phyloP scores from a whole-genome alignment of 345 rosid species.

The Salix koriyanagi region DNA sequence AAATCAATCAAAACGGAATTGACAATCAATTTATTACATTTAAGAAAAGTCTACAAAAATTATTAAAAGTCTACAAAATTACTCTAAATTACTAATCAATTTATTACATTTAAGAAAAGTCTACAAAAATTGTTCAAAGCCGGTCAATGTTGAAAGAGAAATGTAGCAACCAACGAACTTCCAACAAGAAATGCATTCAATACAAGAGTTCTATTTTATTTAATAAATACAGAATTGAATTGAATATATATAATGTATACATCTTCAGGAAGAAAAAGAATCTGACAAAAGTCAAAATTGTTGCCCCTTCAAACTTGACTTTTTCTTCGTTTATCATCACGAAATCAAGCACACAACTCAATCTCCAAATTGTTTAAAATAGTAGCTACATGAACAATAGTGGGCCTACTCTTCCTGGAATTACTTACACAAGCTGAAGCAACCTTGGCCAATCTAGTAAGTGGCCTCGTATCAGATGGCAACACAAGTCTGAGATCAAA shows the following conservation, averaged over 20 bases:
- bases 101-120: not conserved
- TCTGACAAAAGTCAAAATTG: not conserved
- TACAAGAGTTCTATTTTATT: not conserved
- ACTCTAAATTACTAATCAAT: not conserved
- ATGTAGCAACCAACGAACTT: not conserved
- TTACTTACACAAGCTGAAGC: constrained; percentile 80
- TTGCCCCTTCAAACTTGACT: not conserved
- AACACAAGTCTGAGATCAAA: constrained; percentile 54
- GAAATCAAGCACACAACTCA: constrained; percentile 17
- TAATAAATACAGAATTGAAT: not conserved
- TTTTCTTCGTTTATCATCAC: not conserved
- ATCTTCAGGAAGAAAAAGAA: not conserved
- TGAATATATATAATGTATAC: not conserved
- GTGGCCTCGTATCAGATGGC: constrained; percentile 42
- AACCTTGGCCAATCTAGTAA: constrained; percentile 67
- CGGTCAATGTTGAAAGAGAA: not conserved
- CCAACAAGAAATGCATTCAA: not conserved
- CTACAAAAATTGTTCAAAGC: not conserved
- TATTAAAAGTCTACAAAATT: not conserved
- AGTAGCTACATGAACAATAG: constrained; percentile 49
- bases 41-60: no score
- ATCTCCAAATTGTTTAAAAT: constrained; percentile 63
- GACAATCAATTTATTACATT: no score
- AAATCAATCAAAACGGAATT: no score
- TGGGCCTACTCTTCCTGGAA: constrained; percentile 63